phyloP scores from a whole-genome alignment of 2,329 filamentous ascomycete genomes.

The Aspergillus ibericus region DNA sequence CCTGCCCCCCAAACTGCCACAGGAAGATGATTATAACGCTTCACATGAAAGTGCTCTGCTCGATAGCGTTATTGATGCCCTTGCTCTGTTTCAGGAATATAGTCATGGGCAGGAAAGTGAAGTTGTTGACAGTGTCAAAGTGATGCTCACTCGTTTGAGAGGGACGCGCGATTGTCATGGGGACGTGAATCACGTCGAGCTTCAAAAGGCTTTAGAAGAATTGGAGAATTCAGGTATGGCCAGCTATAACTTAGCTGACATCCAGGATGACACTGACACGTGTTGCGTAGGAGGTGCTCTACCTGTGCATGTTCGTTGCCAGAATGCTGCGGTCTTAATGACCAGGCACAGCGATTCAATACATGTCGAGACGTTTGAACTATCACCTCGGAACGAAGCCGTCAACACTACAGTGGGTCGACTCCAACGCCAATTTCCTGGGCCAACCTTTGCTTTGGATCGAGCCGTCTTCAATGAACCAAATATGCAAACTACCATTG shows the following conservation, averaged over 20 bases:
- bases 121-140: constrained; percentile 9
- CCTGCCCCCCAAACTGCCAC: constrained; percentile 51
- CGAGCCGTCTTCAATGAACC: constrained; percentile 21
- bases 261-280: constrained; percentile 1
- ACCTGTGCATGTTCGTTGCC: constrained; percentile 44
- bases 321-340: constrained; percentile 52
- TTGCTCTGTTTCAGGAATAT: constrained; percentile 20
- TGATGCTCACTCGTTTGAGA: constrained; percentile 18
- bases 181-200: constrained; percentile 12
- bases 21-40: constrained; percentile 34
- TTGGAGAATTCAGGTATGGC: constrained; percentile 11
- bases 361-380: constrained; percentile 48
- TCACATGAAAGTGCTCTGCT: constrained; percentile 27
- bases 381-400: constrained; percentile 42
- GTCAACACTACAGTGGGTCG: constrained; percentile 42
- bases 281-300: constrained; percentile 24
- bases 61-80: constrained; percentile 18
- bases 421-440: constrained; percentile 49
- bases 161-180: constrained; percentile 10
- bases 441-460: constrained; percentile 36
- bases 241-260: background rate
- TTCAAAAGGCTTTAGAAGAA: constrained; percentile 7
- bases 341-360: constrained; percentile 20
- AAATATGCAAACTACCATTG: constrained; percentile 29
- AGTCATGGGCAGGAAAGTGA: constrained; percentile 3